Evolutionary conservation across 2,329 filamentous ascomycete species (phyloP), one percentile per base, ranked within the genome.

Genomic region (Penicillium freii): DNA sequence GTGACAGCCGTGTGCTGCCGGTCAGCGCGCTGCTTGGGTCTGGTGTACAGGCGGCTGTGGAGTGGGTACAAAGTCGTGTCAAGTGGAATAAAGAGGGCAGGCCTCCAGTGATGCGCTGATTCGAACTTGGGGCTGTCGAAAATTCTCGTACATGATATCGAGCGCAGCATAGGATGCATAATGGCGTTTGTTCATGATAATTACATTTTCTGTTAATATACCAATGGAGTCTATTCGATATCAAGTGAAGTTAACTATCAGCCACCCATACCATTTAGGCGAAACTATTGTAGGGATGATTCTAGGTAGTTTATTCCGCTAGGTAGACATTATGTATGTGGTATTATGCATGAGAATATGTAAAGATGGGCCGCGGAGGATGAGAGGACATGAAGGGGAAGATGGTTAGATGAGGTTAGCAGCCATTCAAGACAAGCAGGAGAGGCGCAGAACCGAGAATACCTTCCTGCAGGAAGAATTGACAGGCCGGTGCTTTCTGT

Each of bases 1-100:
- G 93, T 62, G 94, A 99, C 78, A 95, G 90, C 70, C 83, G 94
- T 59, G 94, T 97, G 17, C 75, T 99, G 70, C 92, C 94, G 7
- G 87, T 97, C 61, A 95, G 90, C 72, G 94, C 94, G n/a, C 77
- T 99, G 70, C 93, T 75, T 63, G 80, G 80, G 4, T 88, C 88
- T 0, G 94, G 94, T 3, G 94, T 99, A 2, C 86, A 86, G 69
- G 94, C 97, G 78, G 93, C 94, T 1, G 89, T 99, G n/a, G 94
- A 97, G 71, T 99, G 94, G 94, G 81, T 99, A 58, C 87, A 91
- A 71, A 93, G 87, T 65, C 82, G 94, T 60, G 91, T 97, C 29
- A 92, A 91, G 75, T 97, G 94, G 91, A 97, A 97, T 73, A 96
- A 94, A 77, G 93, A 97, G 75, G 88, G 86, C 5, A 83, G 94